Base-by-base conservation (phyloP, 768 basidiomycete species). In the Leccinum aurantiacum region DNA sequence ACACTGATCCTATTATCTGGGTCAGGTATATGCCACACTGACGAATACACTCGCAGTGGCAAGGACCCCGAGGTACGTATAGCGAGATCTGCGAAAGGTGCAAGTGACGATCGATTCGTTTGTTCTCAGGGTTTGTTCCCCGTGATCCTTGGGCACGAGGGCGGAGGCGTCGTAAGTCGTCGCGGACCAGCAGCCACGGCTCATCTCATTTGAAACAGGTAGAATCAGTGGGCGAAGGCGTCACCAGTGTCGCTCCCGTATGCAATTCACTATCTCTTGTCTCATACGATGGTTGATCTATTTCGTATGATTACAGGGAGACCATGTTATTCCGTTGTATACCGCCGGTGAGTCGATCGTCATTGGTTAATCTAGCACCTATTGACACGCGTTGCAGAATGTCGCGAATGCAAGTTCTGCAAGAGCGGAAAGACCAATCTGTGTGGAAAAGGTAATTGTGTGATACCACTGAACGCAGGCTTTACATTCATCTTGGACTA, bases 351-450 rank as follows among this genome's bases (percentile, higher is more conserved):
- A 57, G 81, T 37, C 51, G 24, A n/a, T 57, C 52, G 37, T 27
- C 25, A 3, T 14, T 17, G 13, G 11, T 37, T 4, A 11, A 46
- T 38, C 35, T 8, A 14, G 22, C 22, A 60, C 51, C 10, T 53
- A 52, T 49, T 59, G 48, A 60, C 56, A 24, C 27, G 25, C 38
- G 13, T 56, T 71, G 11, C 63, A 90, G 95, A 97, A 76, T 97
- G 94, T 71, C 85, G 84, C 38, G 90, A 99, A 77, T 99, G 97
- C 80, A 98, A 98, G 76, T 98, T 98, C 80, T 99, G 97, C 83
- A 96, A 89, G 76, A 93, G 91, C 61, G 93, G 92, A 56, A 98
- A 98, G 82, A 99, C 97, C 59, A 99, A 99, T 76, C 85, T 99
- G n/a, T 99, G 96, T 71, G 90, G 95, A 62, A 87, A 87, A 83